Percentiles rank a stretch among this genome's conserved stretches.
phyloP scores from a whole-genome alignment of 73 alveolate genomes.

The Stentor roeselii region DNA sequence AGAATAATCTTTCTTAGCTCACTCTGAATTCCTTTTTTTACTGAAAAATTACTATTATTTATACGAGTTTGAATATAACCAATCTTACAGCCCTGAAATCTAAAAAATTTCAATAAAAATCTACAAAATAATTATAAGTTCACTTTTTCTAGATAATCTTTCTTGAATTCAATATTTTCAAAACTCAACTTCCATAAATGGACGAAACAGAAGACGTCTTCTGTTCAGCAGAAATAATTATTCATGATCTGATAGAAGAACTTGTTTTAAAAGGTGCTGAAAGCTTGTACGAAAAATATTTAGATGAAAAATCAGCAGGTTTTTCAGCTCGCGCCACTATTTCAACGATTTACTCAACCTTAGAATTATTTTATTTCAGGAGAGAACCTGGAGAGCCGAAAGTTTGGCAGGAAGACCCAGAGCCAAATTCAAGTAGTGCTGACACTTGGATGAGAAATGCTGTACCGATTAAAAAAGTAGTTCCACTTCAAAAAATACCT shows the following conservation, averaged over 20 bases:
- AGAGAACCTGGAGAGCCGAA: neutral
- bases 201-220: neutral
- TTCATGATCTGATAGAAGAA: neutral
- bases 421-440: neutral
- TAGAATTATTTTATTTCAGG: neutral
- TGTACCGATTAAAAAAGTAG: neutral
- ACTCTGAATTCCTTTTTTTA: too few relatives aligned
- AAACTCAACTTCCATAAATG: neutral
- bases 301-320: neutral
- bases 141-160: neutral
- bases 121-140: too few relatives aligned
- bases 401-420: neutral
- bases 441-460: constrained; percentile 6
- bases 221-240: constrained; percentile 6
- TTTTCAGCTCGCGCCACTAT: neutral
- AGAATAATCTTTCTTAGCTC: too few relatives aligned
- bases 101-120: too few relatives aligned
- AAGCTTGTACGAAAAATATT: neutral
- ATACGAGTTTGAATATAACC: neutral
- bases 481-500: neutral
- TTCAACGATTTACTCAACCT: neutral
- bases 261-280: neutral
- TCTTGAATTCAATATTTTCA: neutral
- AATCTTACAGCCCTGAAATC: neutral
- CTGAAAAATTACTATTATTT: too few relatives aligned